Evolutionary conservation across 75 land plant species (phyloP), one percentile per base, ranked within the genome.

Genomic region (Pseudotsuga menziesii): DNA sequence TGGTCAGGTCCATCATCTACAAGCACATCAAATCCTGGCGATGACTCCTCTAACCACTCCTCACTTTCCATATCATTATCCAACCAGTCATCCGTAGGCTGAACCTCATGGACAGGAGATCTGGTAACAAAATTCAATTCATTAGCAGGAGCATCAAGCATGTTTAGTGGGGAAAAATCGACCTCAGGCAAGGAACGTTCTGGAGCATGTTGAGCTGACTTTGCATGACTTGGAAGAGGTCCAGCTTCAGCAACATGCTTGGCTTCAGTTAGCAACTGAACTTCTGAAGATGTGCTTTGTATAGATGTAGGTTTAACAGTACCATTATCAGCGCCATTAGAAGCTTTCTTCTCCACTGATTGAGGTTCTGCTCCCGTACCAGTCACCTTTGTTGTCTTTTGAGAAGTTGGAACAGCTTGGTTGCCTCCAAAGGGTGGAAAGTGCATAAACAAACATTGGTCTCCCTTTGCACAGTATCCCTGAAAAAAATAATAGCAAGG

Each of bases 1-100:
- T 79, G 75, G 56, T 89, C 89, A 29, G 85, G 81, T 23, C 79
- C 85, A 75, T 77, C 82, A 79, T 87, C 87, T 3, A 95, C 96
- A 56, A 95, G 96, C 20, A 95, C 98, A 89, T 95, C 98, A 89
- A 95, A 95, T 12, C 97, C 97, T 79, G 97, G 94, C 57, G 98
- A 95, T 26, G 96, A 91, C 73, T 91, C 92, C 77, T 82, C 84
- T 80, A 87, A 77, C 72, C 83, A 76, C 58, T 91, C 98, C 63
- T 88, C 92, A 67, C 80, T 76, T 11, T 89, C 96, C 78, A 64
- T 78, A 32, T 85, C 87, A 84, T 84, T 81, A 32, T 77, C 80
- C 54, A 75, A 26, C 64, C 80, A 27, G 29, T 79, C 80, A 41
- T 77, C 87, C 32, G 58, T 48, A 36, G 72, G 77, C 66, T 75